Percentiles rank a stretch among this genome's conserved stretches.
phyloP scores from a whole-genome alignment of 768 basidiomycete genomes.

The Pisolithus tinctorius region DNA sequence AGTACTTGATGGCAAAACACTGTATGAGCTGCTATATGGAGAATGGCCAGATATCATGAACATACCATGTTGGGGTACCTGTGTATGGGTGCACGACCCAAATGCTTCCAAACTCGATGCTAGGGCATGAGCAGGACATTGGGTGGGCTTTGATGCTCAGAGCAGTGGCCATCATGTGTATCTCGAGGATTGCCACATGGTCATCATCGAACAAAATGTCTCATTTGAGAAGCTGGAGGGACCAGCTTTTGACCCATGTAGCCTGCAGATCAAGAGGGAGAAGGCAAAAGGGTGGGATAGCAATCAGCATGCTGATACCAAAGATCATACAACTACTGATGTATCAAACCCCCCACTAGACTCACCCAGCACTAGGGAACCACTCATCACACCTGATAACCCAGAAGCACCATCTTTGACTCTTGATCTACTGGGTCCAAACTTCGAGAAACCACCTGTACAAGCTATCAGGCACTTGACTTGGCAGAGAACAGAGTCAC shows the following conservation, averaged over 20 bases:
- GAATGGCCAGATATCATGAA: neutral
- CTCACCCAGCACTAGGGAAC: too few relatives aligned
- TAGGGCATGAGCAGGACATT: neutral
- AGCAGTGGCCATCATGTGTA: neutral
- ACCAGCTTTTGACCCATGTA: too few relatives aligned
- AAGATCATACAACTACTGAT: too few relatives aligned
- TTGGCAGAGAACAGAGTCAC: neutral
- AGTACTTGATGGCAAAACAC: neutral
- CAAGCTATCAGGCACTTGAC: neutral
- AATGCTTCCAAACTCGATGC: neutral
- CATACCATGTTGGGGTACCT: neutral
- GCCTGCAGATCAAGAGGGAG: too few relatives aligned
- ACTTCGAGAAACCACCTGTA: neutral
- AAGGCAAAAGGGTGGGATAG: too few relatives aligned
- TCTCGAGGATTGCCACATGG: neutral
- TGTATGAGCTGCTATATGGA: neutral
- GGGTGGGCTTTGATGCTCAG: neutral
- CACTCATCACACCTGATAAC: neutral
- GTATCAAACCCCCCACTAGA: too few relatives aligned
- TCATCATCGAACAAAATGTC: slow-evolving; percentile 4
- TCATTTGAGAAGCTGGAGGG: slow-evolving; percentile 2
- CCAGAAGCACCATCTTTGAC: neutral
- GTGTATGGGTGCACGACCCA: neutral
- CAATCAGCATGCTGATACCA: too few relatives aligned
- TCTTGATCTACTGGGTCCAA: neutral